Percentiles rank a stretch among this genome's conserved stretches.
These are phyloP conservation scores for Trichosanthes cucumerina DNA, from an alignment of 306 rosid species.

Conservation along the genomic window DNA sequence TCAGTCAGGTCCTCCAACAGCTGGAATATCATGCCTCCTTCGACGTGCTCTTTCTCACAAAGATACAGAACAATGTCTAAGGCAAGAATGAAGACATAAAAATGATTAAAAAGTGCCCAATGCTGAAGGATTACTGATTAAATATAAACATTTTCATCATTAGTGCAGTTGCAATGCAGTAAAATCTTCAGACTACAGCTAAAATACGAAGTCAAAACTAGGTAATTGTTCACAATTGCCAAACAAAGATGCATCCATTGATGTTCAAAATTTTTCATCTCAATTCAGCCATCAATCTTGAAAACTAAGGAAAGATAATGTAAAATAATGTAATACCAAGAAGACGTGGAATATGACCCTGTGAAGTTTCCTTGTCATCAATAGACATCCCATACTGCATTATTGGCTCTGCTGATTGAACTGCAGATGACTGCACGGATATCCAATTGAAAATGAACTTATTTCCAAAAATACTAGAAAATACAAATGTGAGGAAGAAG, in stretches of 20 bases:
- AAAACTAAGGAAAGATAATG: conserved; percentile 7
- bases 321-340: conserved; percentile 47
- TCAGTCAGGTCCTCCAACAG: conserved; percentile 94
- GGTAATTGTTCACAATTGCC: background rate
- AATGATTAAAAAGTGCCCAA: background rate
- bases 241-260: background rate
- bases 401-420: conserved; percentile 65
- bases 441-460: conserved; percentile 17
- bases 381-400: conserved; percentile 78
- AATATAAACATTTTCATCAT: background rate
- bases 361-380: conserved; percentile 49
- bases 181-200: background rate
- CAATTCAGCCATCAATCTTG: background rate
- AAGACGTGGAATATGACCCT: conserved; percentile 90
- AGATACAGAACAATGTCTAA: conserved; percentile 83
- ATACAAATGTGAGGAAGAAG: background rate
- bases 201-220: background rate
- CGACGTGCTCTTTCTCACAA: conserved; percentile 90
- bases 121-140: background rate
- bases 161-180: background rate
- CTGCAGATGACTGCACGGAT: conserved; percentile 61
- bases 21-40: conserved; percentile 98
- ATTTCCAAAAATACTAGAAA: background rate
- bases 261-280: background rate
- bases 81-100: background rate